Percentiles rank a stretch among this genome's conserved stretches.
These are phyloP conservation scores for Lotmaria passim DNA, from an alignment of 208 protist genomes.

Conservation along the genomic window DNA sequence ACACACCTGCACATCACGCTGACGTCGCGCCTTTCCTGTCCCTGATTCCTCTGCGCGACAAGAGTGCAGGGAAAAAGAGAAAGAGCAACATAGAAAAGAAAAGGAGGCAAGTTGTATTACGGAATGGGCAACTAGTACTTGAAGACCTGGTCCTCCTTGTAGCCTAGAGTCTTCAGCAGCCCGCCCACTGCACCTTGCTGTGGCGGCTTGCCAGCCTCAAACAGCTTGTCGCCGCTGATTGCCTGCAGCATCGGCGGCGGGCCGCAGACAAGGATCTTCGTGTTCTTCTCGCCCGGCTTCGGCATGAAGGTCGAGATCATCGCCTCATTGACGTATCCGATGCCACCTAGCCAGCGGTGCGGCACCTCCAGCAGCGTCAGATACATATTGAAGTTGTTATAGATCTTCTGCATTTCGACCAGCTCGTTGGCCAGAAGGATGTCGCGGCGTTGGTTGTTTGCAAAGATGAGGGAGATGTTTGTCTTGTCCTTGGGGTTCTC, in stretches of 20 bases:
- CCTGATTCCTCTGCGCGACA: neutral
- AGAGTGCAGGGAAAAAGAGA: neutral
- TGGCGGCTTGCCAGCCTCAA: slow-evolving; percentile 54
- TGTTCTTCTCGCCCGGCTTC: slow-evolving; percentile 65
- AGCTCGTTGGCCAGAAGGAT: slow-evolving; percentile 92
- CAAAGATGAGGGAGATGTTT: slow-evolving; percentile 87
- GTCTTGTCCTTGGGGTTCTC: slow-evolving; percentile 85
- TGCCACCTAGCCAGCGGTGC: slow-evolving; percentile 76
- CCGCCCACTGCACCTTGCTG: slow-evolving; percentile 77
- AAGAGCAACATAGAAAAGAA: neutral
- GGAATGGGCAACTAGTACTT: slow-evolving; percentile 69
- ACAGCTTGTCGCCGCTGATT: slow-evolving; percentile 85
- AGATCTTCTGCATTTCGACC: slow-evolving; percentile 73
- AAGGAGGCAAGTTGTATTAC: neutral
- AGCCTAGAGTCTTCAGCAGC: slow-evolving; percentile 75
- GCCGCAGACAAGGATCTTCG: slow-evolving; percentile 86
- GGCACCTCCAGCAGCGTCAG: slow-evolving; percentile 85
- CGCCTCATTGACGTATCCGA: slow-evolving; percentile 78
- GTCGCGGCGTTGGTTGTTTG: slow-evolving; percentile 89
- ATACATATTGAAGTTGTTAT: slow-evolving; percentile 90
- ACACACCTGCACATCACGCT: neutral
- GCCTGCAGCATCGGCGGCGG: slow-evolving; percentile 87
- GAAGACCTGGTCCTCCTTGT: slow-evolving; percentile 82
- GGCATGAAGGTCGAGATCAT: slow-evolving; percentile 90
- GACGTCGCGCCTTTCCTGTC: neutral